phyloP scores from a whole-genome alignment of 73 alveolate genomes.

The Uronychia binucleata region DNA sequence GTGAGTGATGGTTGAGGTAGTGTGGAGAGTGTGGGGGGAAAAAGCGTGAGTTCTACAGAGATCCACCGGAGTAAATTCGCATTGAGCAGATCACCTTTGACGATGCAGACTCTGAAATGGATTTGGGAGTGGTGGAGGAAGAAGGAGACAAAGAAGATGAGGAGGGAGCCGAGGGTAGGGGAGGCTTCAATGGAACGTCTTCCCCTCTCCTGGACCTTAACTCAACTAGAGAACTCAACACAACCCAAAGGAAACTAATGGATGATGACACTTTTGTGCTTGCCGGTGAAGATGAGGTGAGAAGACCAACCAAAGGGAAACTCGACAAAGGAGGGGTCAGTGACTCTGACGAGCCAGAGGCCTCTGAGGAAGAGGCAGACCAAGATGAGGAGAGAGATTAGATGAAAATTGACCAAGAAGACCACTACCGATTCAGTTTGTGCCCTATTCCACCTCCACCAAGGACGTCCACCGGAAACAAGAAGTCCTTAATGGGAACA shows the following conservation, averaged over 20 bases:
- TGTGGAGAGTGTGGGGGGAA: too few relatives aligned
- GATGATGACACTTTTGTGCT: background rate
- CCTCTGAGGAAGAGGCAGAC: too few relatives aligned
- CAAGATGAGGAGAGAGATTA: too few relatives aligned
- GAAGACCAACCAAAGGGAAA: background rate
- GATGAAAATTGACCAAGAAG: too few relatives aligned
- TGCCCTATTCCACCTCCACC: background rate
- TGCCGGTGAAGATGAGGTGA: background rate
- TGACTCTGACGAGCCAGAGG: too few relatives aligned
- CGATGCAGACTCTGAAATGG: background rate
- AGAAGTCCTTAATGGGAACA: background rate
- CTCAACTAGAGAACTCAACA: background rate
- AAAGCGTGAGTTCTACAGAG: background rate
- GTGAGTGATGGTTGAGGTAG: too few relatives aligned
- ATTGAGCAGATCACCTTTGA: background rate
- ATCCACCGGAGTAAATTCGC: too few relatives aligned
- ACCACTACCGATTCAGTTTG: background rate
- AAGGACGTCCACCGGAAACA: background rate
- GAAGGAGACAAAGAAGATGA: background rate
- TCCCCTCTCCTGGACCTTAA: background rate
- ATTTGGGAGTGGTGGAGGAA: background rate
- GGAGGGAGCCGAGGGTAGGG: background rate
- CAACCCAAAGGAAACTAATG: background rate
- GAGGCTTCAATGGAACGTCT: background rate
- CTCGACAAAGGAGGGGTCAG: background rate